phyloP scores from a whole-genome alignment of 139 green algal species.

The Ettlia oleoabundans region DNA sequence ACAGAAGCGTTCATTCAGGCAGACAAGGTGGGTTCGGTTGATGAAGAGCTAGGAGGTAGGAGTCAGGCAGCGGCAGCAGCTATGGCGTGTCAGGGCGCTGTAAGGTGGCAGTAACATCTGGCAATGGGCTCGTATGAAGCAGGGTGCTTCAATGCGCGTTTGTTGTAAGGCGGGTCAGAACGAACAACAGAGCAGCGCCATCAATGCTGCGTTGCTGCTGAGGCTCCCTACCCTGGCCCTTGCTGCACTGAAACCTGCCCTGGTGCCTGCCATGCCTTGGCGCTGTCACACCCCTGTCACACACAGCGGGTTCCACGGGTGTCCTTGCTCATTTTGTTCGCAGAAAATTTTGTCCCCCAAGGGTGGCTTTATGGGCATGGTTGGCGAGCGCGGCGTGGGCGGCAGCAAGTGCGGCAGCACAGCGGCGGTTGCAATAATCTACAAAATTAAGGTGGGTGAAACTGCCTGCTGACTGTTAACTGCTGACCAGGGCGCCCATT shows the following conservation, averaged over 20 bases:
- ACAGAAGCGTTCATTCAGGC: constrained; percentile 51
- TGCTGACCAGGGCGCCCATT: no score
- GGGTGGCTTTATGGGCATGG: constrained; percentile 80
- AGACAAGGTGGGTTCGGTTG: constrained; percentile 51
- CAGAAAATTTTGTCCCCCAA: constrained; percentile 67
- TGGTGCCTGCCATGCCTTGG: background rate
- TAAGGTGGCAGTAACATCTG: no score
- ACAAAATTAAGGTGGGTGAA: constrained; percentile 17
- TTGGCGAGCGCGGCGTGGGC: constrained; percentile 87
- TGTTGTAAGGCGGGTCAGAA: background rate
- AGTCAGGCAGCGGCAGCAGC: no score
- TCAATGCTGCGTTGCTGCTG: no score
- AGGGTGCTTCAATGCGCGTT: no score
- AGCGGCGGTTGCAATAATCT: constrained; percentile 63
- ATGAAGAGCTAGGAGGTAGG: no score
- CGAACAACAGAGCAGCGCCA: no score
- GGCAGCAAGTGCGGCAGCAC: constrained; percentile 91
- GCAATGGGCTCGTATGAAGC: no score
- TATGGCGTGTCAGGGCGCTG: no score
- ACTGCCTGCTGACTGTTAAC: no score
- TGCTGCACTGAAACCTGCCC: background rate
- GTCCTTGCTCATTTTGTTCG: background rate
- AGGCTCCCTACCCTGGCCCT: no score
- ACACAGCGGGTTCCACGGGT: background rate
- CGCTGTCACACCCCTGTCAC: background rate